Conservation (phyloP, 1,139 yeast species). For the Hanseniaspora uvarum region DNA sequence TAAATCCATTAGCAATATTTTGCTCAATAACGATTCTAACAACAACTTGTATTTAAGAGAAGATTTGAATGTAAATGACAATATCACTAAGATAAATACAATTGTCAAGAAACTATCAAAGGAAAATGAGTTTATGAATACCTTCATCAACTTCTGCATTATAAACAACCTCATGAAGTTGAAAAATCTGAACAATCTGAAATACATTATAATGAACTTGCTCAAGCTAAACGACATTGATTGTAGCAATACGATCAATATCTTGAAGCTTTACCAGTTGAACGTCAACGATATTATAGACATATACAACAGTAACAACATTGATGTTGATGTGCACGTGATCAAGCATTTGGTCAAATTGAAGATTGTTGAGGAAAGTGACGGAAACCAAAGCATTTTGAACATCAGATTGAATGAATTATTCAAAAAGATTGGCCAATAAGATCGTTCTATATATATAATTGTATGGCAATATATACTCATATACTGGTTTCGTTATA, state of each 20-base stretch:
- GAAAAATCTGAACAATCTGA: not conserved
- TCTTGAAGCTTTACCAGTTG: not conserved
- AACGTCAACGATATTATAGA: conserved; percentile 14
- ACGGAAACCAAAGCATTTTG: conserved; percentile 9
- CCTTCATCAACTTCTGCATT: conserved; percentile 2
- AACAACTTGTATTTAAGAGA: conserved; percentile 13
- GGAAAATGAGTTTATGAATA: not conserved
- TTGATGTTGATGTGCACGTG: not conserved
- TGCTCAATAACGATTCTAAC: not conserved
- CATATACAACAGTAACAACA: not conserved
- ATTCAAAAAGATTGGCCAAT: not conserved
- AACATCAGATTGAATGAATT: conserved; percentile 10
- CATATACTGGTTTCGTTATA: not conserved
- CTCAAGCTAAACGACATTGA: not conserved
- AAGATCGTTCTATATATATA: not conserved
- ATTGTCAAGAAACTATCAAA: not conserved
- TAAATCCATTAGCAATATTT: not conserved
- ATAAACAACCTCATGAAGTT: conserved; percentile 3
- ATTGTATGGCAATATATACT: no score
- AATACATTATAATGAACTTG: conserved; percentile 3
- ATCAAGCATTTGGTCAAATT: conserved; percentile 8
- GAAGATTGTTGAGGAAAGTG: conserved; percentile 12
- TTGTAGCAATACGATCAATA: not conserved
- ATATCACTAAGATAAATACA: not conserved
- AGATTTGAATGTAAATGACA: not conserved